These are phyloP conservation scores for Aeschynomene evenia DNA, from an alignment of 306 rosid genomes.

Conservation along the genomic window DNA sequence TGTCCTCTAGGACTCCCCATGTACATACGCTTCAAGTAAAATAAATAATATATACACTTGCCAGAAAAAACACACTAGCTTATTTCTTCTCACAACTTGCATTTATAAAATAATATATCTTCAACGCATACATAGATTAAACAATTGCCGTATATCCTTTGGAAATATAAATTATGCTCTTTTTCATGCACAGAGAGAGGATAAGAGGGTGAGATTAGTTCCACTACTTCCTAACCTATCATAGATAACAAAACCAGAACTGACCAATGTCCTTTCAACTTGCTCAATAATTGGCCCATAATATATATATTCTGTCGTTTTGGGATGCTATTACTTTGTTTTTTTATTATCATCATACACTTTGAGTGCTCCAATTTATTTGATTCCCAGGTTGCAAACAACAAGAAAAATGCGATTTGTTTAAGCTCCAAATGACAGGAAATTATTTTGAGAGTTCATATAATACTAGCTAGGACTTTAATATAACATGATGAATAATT, in stretches of 20 bases:
- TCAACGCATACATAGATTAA: neutral
- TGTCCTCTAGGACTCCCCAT: neutral
- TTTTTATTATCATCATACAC: neutral
- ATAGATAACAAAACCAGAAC: constrained; percentile 5
- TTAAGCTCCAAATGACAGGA: neutral
- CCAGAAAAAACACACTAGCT: constrained; percentile 4
- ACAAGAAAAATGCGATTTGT: constrained; percentile 18
- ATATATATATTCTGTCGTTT: constrained; percentile 7
- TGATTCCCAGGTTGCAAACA: neutral
- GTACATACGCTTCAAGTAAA: constrained; percentile 21
- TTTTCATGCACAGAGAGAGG: constrained; percentile 25
- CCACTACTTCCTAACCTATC: constrained; percentile 3
- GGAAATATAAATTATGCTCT: constrained; percentile 1
- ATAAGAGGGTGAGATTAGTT: constrained; percentile 28
- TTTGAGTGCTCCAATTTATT: constrained; percentile 4
- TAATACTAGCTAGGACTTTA: neutral
- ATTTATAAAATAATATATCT: constrained; percentile 40
- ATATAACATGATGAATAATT: constrained; percentile 16
- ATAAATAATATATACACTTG: neutral
- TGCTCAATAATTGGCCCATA: constrained; percentile 28
- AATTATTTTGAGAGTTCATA: neutral
- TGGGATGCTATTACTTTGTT: neutral
- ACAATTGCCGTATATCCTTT: neutral
- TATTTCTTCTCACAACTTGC: constrained; percentile 36
- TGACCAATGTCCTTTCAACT: constrained; percentile 23